Base-by-base conservation (phyloP, 225 moss, liverwort and hornwort species). In the Straminergon stramineum region DNA sequence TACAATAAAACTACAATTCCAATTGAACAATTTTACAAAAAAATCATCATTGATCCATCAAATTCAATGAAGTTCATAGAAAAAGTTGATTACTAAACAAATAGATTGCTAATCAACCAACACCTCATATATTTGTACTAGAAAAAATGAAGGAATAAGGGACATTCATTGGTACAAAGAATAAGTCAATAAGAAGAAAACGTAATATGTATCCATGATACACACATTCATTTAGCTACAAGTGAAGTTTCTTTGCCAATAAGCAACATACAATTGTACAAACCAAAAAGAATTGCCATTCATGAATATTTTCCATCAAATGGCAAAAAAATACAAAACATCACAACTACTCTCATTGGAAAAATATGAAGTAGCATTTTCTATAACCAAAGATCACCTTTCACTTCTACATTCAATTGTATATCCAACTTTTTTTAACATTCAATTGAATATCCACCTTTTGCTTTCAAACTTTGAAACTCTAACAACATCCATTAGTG, bases 241-340 rank as follows among this genome's bases (percentile, higher is more conserved):
- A 48, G 11, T 48, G 18, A 48, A 48, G 8, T 7, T 15, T 75
- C 9, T 45, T 28, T 11, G 2, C 6, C 11, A 75, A 1, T 18
- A 1, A 0, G 0, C 31, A 75, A 12, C 0, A 0, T 19, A 51
- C 1, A 11, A 31, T 41, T 4, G 2, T 30, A 10, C 11, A 19
- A 51, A 51, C 4, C 4, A 73, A 48, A 31, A 73, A 11, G 11
- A 31, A 1, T 48, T 75, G 43, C 4, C 31, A 4, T 48, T 6
- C 31, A 51, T 51, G 18, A 73, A 41, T 15, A 27, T 2, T 9
- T 41, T 26, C 9, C 27, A 73, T 27, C 9, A 73, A 41, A 73
- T 41, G 9, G 5, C 9, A 15, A 43, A 73, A 27, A 3, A 41
- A 15, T 26, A n/a, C 41, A 41, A 26, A 39, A 24, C 24, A 71